These are phyloP conservation scores for Entomortierella chlamydospora DNA, from an alignment of 192 early-diverging fungal genomes.

Conservation along the genomic window DNA sequence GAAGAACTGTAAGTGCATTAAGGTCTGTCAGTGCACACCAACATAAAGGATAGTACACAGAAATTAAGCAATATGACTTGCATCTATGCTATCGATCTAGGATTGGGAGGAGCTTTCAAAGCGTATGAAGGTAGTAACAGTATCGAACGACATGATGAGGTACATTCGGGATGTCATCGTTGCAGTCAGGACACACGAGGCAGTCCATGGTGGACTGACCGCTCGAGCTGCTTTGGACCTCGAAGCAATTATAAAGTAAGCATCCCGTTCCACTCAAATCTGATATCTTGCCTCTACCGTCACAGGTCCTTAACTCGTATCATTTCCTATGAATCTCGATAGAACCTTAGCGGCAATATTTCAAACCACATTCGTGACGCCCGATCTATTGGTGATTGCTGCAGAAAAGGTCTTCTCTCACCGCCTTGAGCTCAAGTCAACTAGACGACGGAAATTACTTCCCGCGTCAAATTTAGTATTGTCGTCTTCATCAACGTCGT, in stretches of 20 bases:
- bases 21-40: no score
- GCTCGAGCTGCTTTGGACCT: slow-evolving; percentile 64
- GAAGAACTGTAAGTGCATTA: slow-evolving; percentile 33
- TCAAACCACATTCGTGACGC: slow-evolving; percentile 62
- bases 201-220: slow-evolving; percentile 65
- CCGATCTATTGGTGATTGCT: slow-evolving; percentile 63
- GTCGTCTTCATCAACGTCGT: not conserved
- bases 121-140: slow-evolving; percentile 54
- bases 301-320: no score
- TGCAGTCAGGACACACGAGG: slow-evolving; percentile 65
- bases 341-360: slow-evolving; percentile 65
- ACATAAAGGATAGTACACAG: no score
- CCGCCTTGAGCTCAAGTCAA: slow-evolving; percentile 51
- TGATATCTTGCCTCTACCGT: no score
- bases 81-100: slow-evolving; percentile 18
- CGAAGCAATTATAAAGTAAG: slow-evolving; percentile 61
- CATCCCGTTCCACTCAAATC: no score
- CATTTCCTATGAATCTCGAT: no score
- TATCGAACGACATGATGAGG: slow-evolving; percentile 63
- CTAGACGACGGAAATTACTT: slow-evolving; percentile 25
- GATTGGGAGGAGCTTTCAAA: slow-evolving; percentile 62
- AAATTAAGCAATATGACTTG: not conserved
- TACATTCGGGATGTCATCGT: slow-evolving; percentile 72
- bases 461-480: not conserved
- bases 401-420: slow-evolving; percentile 70